Base-by-base conservation (phyloP, 2,329 filamentous ascomycete species). In the Coniella lustricola region DNA sequence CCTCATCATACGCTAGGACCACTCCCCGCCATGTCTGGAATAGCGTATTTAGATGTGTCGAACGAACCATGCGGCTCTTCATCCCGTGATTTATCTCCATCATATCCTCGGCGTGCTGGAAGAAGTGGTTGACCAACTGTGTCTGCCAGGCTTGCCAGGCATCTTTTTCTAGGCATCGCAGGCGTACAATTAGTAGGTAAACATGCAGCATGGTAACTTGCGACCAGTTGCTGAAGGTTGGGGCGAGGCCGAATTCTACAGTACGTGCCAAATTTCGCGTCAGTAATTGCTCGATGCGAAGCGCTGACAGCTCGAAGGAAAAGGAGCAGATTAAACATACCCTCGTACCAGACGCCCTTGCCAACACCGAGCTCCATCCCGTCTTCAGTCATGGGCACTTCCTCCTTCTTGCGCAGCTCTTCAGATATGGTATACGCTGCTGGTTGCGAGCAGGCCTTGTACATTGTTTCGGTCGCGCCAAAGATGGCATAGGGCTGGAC, bases 171-270 rank as follows among this genome's bases (percentile, higher is more conserved):
- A 96, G 80, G 65, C 83, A 84, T 55, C 93, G 86, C 58, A 96
- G 73, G 49, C 90, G 85, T 40, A 87, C 85, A 48, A 87, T 86
- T 51, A 97, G 69, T 50, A 96, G 78, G 73, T 95, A 97, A 77
- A 98, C 86, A 73, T 98, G 91, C 50, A 98, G 77, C 76, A 95
- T 95, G 32, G 90, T 93, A 38, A 97, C 84, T 67, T 97, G 90
- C 17, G 90, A 87, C 93, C 93, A 98, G 49, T 87, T 91, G 63
- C 84, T 90, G 67, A 98, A 98, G 0, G 90, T 97, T 1, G 90
- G 87, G 29, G 79, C 75, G 16, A 98, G 79, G 21, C 79, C 79
- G 55, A 95, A 80, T 44, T 84, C 88, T 95, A 59, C 13, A 41
- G 10, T 9, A 32, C 13, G 13, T n/a, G n/a, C 36, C n/a, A 17